Conservation (phyloP, 1,284 basidiomycete species). For the Moesziomyces parantarcticus region DNA sequence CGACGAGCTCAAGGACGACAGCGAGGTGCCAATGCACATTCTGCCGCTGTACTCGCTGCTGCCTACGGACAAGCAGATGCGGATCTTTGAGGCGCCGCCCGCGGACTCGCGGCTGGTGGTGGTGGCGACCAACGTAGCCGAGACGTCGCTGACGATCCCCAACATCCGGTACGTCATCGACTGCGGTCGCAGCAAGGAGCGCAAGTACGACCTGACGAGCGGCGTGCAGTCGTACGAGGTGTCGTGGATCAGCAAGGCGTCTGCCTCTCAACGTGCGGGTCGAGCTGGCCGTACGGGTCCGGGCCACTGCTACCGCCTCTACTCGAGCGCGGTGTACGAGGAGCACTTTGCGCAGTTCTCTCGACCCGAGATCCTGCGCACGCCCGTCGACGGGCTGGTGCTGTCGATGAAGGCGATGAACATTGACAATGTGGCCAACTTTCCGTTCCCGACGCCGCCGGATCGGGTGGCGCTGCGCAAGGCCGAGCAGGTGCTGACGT, state of each 20-base stretch:
- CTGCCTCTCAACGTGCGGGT: slow-evolving; percentile 78
- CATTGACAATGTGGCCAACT: slow-evolving; percentile 94
- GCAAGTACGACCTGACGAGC: slow-evolving; percentile 74
- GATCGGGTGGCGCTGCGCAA: slow-evolving; percentile 81
- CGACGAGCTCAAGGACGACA: slow-evolving; percentile 52
- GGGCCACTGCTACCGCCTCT: slow-evolving; percentile 82
- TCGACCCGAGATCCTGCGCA: slow-evolving; percentile 90
- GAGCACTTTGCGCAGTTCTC: slow-evolving; percentile 89
- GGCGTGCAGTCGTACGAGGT: slow-evolving; percentile 80
- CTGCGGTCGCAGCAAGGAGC: slow-evolving; percentile 84
- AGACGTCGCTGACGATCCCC: slow-evolving; percentile 82
- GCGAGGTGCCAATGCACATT: slow-evolving; percentile 71
- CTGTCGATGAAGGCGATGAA: slow-evolving; percentile 99
- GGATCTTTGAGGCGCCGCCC: slow-evolving; percentile 77
- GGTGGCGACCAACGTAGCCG: slow-evolving; percentile 81
- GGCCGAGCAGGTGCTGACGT: slow-evolving; percentile 82
- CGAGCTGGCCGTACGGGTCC: slow-evolving; percentile 82
- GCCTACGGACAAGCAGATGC: slow-evolving; percentile 79
- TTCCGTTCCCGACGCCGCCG: slow-evolving; percentile 97
- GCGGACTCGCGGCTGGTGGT: slow-evolving; percentile 76
- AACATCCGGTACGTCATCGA: slow-evolving; percentile 82
- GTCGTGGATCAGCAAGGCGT: slow-evolving; percentile 81
- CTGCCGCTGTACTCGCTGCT: slow-evolving; percentile 80
- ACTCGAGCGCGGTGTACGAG: slow-evolving; percentile 83
- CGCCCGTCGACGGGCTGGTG: slow-evolving; percentile 96